Base-by-base conservation (phyloP, 208 protist species). In the Blechomonas ayalai region DNA sequence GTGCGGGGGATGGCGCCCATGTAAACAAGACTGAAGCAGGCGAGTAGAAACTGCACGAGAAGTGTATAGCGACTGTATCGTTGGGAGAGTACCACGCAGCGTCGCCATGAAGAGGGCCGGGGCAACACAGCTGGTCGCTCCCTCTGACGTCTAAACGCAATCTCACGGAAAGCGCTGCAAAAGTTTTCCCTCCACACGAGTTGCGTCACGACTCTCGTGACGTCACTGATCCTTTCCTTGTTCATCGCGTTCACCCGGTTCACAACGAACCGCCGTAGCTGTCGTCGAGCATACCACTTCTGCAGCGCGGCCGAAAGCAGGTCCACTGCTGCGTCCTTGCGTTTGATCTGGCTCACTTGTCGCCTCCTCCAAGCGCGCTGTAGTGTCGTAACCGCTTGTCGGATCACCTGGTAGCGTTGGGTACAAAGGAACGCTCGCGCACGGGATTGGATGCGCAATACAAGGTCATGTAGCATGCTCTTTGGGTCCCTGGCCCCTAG, bases 161-260 rank as follows among this genome's bases (percentile, higher is more conserved):
- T 72, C 15, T 71, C 58, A 13, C 64, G 62, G 26, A 85, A 73
- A 3, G 35, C 66, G 16, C 67, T 73, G 52, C 69, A 85, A 44
- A 90, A 90, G 47, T 90, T 90, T 32, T 84, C 80, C 34, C 80
- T 44, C 80, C 75, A 90, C 7, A 84, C 57, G 8, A 85, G 57
- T 36, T 70, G 44, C 3, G 81, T 90, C 4, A 90, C 66, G 1
- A 63, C 58, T 8, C 23, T 48, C 16, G 67, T 75, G 15, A 75
- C 35, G 1, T 47, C 36, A 20, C 33, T 18, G 40, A 61, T 61
- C 1, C 34, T 28, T 25, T 61, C 37, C 6, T 22, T 28, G 20
- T 53, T 3, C 12, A 18, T 18, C 23, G 1, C 3, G 18, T 42
- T 22, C 1, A 29, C 18, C 12, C 27, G 38, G 33, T 56, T 25